Evolutionary conservation across 1,284 basidiomycete genomes (phyloP).

Genomic region (Tilletia indica): DNA sequence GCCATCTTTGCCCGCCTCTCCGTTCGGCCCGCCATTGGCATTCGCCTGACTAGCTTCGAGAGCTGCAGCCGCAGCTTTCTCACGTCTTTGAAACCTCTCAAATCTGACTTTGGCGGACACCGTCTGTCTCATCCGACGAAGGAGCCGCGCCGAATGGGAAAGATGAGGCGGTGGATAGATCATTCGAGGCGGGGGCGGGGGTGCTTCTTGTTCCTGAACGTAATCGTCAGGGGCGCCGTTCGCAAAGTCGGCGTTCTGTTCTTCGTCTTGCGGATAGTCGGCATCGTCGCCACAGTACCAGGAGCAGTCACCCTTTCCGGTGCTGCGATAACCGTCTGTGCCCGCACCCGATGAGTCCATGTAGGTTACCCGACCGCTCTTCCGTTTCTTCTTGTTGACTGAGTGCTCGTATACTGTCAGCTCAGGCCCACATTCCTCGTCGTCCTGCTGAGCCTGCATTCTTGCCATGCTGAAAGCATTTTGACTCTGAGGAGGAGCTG

Average conservation of each 20-base stretch:
- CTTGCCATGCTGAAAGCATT: conserved; percentile 9
- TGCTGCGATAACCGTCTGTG: neutral
- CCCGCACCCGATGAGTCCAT: neutral
- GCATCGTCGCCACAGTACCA: conserved; percentile 12
- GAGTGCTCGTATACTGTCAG: conserved; percentile 25
- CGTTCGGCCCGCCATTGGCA: neutral
- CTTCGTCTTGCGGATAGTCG: conserved; percentile 13
- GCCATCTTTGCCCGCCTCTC: neutral
- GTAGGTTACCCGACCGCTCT: conserved; percentile 29
- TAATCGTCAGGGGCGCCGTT: too few species aligned
- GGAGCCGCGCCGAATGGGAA: neutral
- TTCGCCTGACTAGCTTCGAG: neutral
- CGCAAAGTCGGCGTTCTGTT: neutral
- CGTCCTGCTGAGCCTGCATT: conserved; percentile 15
- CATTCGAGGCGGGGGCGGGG: conserved; percentile 6
- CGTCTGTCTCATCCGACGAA: neutral
- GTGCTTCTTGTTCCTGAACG: neutral
- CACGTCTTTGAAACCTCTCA: neutral
- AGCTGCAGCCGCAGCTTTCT: neutral
- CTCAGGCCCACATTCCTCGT: conserved; percentile 5
- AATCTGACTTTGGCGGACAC: neutral
- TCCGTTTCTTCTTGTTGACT: conserved; percentile 44
- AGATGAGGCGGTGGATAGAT: conserved; percentile 11
- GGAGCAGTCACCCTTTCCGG: neutral
- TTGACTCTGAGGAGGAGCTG: neutral